A percentile compares a stretch with the other conserved stretches of the same genome.
Conservation (phyloP, 148 eudicot species). For the Rhododendron williamsianum region DNA sequence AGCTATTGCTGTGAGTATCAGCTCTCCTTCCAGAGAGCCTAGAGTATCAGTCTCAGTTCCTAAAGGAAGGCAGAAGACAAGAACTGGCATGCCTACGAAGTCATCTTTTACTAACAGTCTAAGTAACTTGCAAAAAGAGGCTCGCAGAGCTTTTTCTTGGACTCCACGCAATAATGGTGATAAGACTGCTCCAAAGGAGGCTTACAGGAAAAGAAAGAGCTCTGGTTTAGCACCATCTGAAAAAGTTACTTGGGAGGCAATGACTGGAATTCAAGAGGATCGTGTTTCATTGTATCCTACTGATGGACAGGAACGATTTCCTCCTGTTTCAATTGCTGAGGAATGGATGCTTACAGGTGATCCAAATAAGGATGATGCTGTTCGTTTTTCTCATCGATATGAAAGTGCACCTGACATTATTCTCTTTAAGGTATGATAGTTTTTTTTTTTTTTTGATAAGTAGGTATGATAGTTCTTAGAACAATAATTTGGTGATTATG, state of each 20-base stretch:
- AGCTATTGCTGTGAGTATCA: slow-evolving; percentile 74
- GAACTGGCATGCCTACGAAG: slow-evolving; percentile 53
- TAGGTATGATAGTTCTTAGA: slow-evolving; percentile 36
- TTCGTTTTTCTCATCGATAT: slow-evolving; percentile 87
- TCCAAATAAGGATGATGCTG: slow-evolving; percentile 66
- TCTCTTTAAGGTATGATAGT: slow-evolving; percentile 68
- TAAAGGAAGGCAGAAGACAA: slow-evolving; percentile 63
- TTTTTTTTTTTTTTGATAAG: not conserved
- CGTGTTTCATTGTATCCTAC: slow-evolving; percentile 47
- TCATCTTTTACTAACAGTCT: slow-evolving; percentile 74
- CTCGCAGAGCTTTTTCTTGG: slow-evolving; percentile 96
- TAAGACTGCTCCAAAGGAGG: slow-evolving; percentile 67
- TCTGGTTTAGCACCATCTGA: slow-evolving; percentile 75
- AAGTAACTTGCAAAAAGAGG: slow-evolving; percentile 90
- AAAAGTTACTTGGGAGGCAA: slow-evolving; percentile 87
- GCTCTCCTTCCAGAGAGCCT: slow-evolving; percentile 77
- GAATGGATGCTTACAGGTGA: slow-evolving; percentile 99
- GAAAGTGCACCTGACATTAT: slow-evolving; percentile 95
- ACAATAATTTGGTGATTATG: not conserved
- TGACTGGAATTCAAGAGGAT: slow-evolving; percentile 93
- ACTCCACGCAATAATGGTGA: slow-evolving; percentile 72
- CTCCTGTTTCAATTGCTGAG: slow-evolving; percentile 74
- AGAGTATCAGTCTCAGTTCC: slow-evolving; percentile 67
- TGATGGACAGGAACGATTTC: slow-evolving; percentile 88
- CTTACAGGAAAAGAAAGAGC: slow-evolving; percentile 81